Percentiles rank a stretch among this genome's conserved stretches.
Evolutionary conservation across 2,329 filamentous ascomycete genomes (phyloP).

Genomic region (Pestalotiopsis fici): DNA sequence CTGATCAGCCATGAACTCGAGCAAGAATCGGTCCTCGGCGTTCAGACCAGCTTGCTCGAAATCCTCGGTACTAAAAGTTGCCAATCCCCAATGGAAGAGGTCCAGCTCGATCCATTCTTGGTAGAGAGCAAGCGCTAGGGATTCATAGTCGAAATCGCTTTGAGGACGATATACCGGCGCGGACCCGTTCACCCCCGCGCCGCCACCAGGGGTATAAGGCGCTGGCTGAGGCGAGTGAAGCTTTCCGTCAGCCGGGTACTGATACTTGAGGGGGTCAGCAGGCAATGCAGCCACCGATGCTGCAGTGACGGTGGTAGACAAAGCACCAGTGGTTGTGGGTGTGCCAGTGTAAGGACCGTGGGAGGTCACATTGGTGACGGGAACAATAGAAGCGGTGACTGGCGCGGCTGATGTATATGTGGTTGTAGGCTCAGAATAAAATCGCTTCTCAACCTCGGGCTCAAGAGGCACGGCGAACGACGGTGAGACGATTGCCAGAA

Average conservation of each 20-base stretch:
- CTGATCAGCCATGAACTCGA: conserved; percentile 77
- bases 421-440: conserved; percentile 31
- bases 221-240: conserved; percentile 69
- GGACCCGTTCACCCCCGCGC: conserved; percentile 76
- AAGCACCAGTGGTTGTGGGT: conserved; percentile 68
- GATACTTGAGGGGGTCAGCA: conserved; percentile 61
- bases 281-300: conserved; percentile 59
- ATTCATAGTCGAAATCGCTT: conserved; percentile 83
- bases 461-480: conserved; percentile 33
- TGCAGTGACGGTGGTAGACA: conserved; percentile 58
- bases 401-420: conserved; percentile 32
- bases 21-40: conserved; percentile 68
- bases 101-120: conserved; percentile 87
- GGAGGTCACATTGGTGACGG: conserved; percentile 58
- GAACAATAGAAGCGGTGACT: conserved; percentile 25
- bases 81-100: conserved; percentile 76
- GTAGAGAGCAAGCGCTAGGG: conserved; percentile 72
- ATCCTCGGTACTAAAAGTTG: conserved; percentile 67
- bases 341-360: conserved; percentile 71
- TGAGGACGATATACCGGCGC: conserved; percentile 75
- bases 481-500: conserved; percentile 17
- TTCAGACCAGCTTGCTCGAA: conserved; percentile 70
- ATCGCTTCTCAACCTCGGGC: not conserved
- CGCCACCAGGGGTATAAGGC: conserved; percentile 72
- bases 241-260: conserved; percentile 71